phyloP scores from a whole-genome alignment of 1,284 basidiomycete genomes.

The Malassezia pachydermatis region DNA sequence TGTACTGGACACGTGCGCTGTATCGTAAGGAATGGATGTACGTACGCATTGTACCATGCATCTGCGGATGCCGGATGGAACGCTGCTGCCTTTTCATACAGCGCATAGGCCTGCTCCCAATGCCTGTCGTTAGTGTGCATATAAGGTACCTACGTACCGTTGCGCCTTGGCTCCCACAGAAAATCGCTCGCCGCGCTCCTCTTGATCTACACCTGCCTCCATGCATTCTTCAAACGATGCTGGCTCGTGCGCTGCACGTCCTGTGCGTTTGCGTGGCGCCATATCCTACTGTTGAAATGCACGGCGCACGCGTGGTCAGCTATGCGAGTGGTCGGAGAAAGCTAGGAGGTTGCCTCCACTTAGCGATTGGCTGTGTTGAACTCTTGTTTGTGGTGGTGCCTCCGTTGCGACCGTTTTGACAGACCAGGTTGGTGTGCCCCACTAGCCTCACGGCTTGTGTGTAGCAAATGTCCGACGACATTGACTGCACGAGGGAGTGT shows the following conservation, averaged over 20 bases:
- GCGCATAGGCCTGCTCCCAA: conserved; percentile 2
- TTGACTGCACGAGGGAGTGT: no score
- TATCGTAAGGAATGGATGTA: neutral
- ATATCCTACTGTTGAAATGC: no score
- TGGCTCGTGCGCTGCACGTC: neutral
- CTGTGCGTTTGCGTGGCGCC: neutral
- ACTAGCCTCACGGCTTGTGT: no score
- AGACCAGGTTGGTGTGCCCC: no score
- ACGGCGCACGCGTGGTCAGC: no score
- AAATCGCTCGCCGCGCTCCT: conserved; percentile 17
- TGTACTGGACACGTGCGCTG: conserved; percentile 15
- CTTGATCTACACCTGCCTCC: conserved; percentile 16
- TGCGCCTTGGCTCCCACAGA: conserved; percentile 10
- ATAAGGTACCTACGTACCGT: conserved; percentile 1
- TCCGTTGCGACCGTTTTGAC: no score
- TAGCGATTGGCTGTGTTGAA: no score
- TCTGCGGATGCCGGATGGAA: conserved; percentile 3
- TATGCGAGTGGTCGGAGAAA: no score
- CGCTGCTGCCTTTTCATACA: conserved; percentile 3
- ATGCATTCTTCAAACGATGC: conserved; percentile 15
- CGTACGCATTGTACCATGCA: conserved; percentile 16
- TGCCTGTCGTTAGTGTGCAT: no score
- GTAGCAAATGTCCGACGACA: no score
- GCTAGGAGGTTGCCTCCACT: no score
- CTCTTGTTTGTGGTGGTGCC: no score